A percentile compares a stretch with the other conserved stretches of the same genome.
Evolutionary conservation across 345 rosid species (phyloP).

Genomic region (Alliaria petiolata): DNA sequence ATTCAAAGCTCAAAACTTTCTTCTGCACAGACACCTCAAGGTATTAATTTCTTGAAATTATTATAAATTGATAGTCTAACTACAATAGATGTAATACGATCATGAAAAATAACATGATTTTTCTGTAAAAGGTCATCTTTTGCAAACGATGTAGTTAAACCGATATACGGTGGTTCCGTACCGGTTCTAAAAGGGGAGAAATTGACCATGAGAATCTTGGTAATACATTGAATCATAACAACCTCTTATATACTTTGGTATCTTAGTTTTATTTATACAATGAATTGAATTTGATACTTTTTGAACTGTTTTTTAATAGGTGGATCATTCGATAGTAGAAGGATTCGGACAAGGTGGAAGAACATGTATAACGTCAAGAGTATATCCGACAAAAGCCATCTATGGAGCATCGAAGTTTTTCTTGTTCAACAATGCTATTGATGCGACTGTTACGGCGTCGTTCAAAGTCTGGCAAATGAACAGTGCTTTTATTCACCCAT

Average conservation of each 20-base stretch:
- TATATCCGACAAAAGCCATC: conserved; percentile 87
- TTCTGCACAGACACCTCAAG: conserved; percentile 77
- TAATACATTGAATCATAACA: conserved; percentile 12
- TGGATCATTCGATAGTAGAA: conserved; percentile 94
- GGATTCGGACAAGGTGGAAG: conserved; percentile 87
- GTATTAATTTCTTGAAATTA: conserved; percentile 30
- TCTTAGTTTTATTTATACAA: not conserved
- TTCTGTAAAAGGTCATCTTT: conserved; percentile 54
- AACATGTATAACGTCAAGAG: conserved; percentile 70
- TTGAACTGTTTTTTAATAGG: conserved; percentile 31
- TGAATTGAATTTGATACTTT: not conserved
- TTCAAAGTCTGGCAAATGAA: conserved; percentile 76
- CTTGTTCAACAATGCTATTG: conserved; percentile 84
- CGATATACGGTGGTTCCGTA: conserved; percentile 58
- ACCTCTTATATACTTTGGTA: not conserved
- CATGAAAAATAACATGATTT: not conserved
- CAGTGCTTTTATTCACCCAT: conserved; percentile 72
- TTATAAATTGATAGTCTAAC: not conserved
- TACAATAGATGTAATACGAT: not conserved
- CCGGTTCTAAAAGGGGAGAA: conserved; percentile 73
- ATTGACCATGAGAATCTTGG: conserved; percentile 66
- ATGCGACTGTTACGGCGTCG: conserved; percentile 60
- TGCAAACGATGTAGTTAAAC: conserved; percentile 58
- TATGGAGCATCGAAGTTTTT: conserved; percentile 69
- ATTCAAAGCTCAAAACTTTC: conserved; percentile 56